Base-by-base conservation (phyloP, 2,329 filamentous ascomycete genomes). In the Phoma sp. region DNA sequence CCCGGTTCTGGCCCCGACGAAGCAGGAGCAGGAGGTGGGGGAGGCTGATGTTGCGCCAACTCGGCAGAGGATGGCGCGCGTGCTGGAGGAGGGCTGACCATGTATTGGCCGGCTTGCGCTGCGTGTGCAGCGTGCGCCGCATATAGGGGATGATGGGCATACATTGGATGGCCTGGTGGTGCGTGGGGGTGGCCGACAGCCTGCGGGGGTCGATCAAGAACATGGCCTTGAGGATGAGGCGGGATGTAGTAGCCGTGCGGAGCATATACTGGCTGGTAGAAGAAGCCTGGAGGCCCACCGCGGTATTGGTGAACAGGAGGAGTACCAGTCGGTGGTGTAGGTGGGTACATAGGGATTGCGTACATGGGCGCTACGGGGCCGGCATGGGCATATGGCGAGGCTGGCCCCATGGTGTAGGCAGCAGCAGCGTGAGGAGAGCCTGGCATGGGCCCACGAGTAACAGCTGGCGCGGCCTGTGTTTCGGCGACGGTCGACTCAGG, bases 401-500 rank as follows among this genome's bases (percentile, higher is more conserved):
- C 65, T 79, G 89, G 86, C 2, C 86, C 71, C 66, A 83, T 79
- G 43, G 75, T 77, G 55, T 84, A 75, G 33, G 75, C 79, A n/a
- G 69, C 52, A 25, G 82, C 78, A 6, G 81, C 76, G 68, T 84
- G 86, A 13, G 82, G 80, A 8, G 83, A 83, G 22, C 80, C 80
- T 29, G 79, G 76, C 83, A 87, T 86, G 5, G 85, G 91, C 0
- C 89, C 85, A 61, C 91, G 85, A 10, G 91, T 93, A 35, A 96
- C 85, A 2, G 90, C 88, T 10, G 93, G 91, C 11, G 91, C 87
- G 54, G 88, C 89, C 71, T 89, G 89, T 58, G 88, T 83, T 68
- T 97, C 93, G 70, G 91, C 91, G 64, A 97, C 86, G 40, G 91
- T 96, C 1, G 93, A 96, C 75, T 99, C 95, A 0, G 95, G 95